phyloP scores from a whole-genome alignment of 1,284 basidiomycete genomes.

The Cryptococcus sp. region DNA sequence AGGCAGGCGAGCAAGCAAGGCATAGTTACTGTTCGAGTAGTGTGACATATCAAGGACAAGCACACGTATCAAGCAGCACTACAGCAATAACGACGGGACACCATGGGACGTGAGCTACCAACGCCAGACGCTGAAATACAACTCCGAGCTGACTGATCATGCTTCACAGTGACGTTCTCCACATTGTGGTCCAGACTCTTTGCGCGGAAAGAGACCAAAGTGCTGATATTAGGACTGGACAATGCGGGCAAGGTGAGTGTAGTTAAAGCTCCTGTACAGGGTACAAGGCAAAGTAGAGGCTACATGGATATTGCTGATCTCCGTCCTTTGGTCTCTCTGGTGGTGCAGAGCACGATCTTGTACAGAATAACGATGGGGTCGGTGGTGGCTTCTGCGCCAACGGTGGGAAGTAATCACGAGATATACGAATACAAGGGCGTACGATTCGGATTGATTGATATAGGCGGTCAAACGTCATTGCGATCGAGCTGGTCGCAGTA shows the following conservation, averaged over 20 bases:
- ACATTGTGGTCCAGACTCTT: slow-evolving; percentile 56
- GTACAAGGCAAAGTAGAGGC: too few species aligned
- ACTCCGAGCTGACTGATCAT: background rate
- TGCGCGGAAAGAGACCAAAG: slow-evolving; percentile 56
- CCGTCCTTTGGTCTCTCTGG: background rate
- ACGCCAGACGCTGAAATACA: background rate
- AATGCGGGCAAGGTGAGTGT: slow-evolving; percentile 56
- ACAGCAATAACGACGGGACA: background rate
- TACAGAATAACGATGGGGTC: slow-evolving; percentile 59
- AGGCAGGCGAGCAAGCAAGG: too few species aligned
- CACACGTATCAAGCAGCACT: too few species aligned
- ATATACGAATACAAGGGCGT: slow-evolving; percentile 58
- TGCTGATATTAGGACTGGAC: slow-evolving; percentile 55
- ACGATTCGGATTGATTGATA: slow-evolving; percentile 56
- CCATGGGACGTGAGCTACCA: background rate
- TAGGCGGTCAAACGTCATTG: slow-evolving; percentile 56
- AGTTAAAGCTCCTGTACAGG: too few species aligned
- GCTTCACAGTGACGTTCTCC: slow-evolving; percentile 47
- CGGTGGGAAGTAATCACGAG: slow-evolving; percentile 55
- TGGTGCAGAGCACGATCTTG: slow-evolving; percentile 51
- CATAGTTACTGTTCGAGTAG: too few species aligned
- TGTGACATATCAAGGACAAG: too few species aligned
- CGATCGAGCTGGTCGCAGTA: slow-evolving; percentile 54
- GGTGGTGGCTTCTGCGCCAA: slow-evolving; percentile 57
- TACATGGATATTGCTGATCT: background rate